Evolutionary conservation across 495 filamentous ascomycete genomes (phyloP), one percentile per base, ranked within the genome.

Genomic region (Letharia lupina): DNA sequence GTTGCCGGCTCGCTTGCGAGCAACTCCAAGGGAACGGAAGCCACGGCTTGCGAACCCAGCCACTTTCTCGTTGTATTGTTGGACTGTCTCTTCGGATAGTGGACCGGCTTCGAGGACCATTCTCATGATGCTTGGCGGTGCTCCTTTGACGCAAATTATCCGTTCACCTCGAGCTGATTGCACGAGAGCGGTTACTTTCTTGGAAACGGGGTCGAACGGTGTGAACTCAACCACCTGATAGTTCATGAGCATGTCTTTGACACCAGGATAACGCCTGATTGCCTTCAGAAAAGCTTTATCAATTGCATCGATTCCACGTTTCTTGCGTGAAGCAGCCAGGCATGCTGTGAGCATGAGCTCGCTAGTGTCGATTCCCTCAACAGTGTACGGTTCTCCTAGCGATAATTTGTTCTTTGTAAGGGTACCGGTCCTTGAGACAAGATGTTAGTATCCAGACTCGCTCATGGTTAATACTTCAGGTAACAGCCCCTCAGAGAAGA

Each of bases 221-320:
- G 83, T 80, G 79, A 96, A 96, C 39, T 91, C 85, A 67, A 91
- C 75, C 60, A 90, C 85, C 73, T 85, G 86, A 81, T 91, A 95
- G 77, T 87, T 86, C 71, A 80, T 79, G 52, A 96, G 86, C 59
- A 87, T 83, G 65, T 79, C 74, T 80, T 93, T 94, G 73, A 88
- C 90, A 63, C 81, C 81, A 23, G 91, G 91, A 73, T 93, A 96
- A 74, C 80, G 83, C 73, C 85, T 85, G 59, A 96, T 84, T 44
- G 85, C 82, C 81, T 93, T 94, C 72, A 96, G 80, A 80, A 96
- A 95, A 72, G 90, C 92, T 78, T 91, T 93, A 83, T 96, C 92
- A 71, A 96, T 96, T 65, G 92, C 88, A 77, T 96, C 92, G 70
- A 96, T 89, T 79, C 91, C 91, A 79, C 93, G 93, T 84, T 91